Base-by-base conservation (phyloP, 2,329 filamentous ascomycete genomes). In the Pseudocercospora ulei region DNA sequence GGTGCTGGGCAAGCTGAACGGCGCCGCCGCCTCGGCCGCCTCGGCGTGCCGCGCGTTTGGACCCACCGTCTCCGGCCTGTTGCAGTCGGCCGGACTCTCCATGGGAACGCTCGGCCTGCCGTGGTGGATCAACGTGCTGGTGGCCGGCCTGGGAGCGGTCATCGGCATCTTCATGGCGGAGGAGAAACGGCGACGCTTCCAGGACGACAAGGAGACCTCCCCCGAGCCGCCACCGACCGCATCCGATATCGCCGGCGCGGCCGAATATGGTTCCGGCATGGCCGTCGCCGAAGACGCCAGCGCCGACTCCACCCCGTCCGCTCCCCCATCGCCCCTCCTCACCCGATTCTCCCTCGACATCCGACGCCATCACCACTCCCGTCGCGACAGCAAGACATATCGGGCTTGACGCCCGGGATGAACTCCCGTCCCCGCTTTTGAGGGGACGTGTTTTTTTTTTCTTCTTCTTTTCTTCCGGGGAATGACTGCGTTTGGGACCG, bases 1-100 rank as follows among this genome's bases (percentile, higher is more conserved):
- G 34, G 82, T 92, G 1, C 75, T 96, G 1, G 90, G 90, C 2
- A 87, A 82, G 0, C 81, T 98, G 61, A 96, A 96, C 54, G 90
- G 90, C 11, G 80, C 87, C 7, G 87, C 87, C 0, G 86, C 86
- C 18, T 94, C 87, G 1, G 86, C 84, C 2, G 90, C 90, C 3
- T 94, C 86, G 57, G 66, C 95, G 29, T 87, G 80, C 59, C 76
- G 90, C 38, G 86, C 86, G 0, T 80, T 95, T 46, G 88, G 88
- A 0, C 90, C 90, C 2, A 87, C 84, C 0, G 66, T 95, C 2
- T 92, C 87, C 2, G 90, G 90, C 1, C 67, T 86, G 17, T 71
- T 96, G 14, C 92, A 94, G 62, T 75, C 85, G 3, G 68, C 80
- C 36, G 90, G 90, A 35, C 72, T 92, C 22, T 72, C 77, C 49